Percentiles rank a stretch among this genome's conserved stretches.
Conservation (phyloP, 192 early-diverging fungal species). For the Podila minutissima region DNA sequence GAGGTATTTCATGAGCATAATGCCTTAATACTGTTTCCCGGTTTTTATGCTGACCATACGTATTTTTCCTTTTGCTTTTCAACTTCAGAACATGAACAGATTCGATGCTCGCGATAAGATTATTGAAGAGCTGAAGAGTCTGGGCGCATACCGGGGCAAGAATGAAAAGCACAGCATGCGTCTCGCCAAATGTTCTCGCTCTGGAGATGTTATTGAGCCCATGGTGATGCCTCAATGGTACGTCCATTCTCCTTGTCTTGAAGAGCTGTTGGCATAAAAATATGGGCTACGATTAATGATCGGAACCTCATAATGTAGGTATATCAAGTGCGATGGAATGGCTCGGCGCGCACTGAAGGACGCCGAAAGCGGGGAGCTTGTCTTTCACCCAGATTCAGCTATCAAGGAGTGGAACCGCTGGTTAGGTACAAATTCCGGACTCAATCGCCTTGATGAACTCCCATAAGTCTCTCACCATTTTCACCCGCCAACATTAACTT, state of each 20-base stretch:
- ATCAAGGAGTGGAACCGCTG: constrained; percentile 89
- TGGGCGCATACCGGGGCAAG: constrained; percentile 78
- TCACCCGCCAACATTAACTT: not conserved
- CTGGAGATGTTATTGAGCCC: constrained; percentile 95
- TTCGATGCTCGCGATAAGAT: constrained; percentile 85
- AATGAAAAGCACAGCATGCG: constrained; percentile 84
- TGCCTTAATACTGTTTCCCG: not conserved
- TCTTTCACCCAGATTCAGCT: constrained; percentile 77
- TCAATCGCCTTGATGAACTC: not conserved
- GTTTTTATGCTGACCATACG: not conserved
- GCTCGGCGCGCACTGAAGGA: constrained; percentile 73
- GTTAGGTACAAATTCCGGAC: constrained; percentile 64
- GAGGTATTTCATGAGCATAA: constrained; percentile 37
- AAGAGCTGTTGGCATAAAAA: not conserved
- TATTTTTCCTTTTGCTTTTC: not conserved
- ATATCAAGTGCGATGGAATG: constrained; percentile 84
- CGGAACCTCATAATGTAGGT: constrained; percentile 49
- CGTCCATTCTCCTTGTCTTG: not conserved
- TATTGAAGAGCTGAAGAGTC: constrained; percentile 68
- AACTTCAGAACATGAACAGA: constrained; percentile 75
- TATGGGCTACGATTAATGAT: not conserved
- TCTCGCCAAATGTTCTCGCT: constrained; percentile 75
- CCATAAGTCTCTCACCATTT: not conserved
- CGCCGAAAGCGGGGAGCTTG: constrained; percentile 70
- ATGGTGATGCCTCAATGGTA: constrained; percentile 96